phyloP scores from a whole-genome alignment of 1,284 basidiomycete species.

The Cryptococcus hybrid region DNA sequence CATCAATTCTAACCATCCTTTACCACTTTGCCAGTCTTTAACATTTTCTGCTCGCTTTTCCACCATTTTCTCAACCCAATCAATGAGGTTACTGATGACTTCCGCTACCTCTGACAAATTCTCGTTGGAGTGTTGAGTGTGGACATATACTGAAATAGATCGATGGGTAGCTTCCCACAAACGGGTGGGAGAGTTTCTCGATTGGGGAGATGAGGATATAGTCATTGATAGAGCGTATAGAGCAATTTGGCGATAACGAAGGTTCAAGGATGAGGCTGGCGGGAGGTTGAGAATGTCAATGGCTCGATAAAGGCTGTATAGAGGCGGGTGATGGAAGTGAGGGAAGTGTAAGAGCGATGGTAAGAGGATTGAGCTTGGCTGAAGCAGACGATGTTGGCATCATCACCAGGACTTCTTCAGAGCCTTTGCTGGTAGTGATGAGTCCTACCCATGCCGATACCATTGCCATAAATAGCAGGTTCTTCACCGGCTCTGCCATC shows the following conservation, averaged over 20 bases:
- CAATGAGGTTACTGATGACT: constrained; percentile 17
- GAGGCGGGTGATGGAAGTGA: neutral
- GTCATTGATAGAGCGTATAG: constrained; percentile 12
- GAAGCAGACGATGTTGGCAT: neutral
- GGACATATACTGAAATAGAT: constrained; percentile 5
- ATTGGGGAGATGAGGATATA: constrained; percentile 6
- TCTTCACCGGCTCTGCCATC: constrained; percentile 9
- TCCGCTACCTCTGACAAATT: constrained; percentile 15
- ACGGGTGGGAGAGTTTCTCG: constrained; percentile 13
- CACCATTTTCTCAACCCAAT: constrained; percentile 23
- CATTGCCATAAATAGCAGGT: constrained; percentile 16
- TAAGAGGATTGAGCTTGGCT: constrained; percentile 13
- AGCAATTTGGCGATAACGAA: constrained; percentile 12
- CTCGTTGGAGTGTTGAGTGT: constrained; percentile 9
- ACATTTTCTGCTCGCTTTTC: constrained; percentile 13
- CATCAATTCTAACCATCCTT: constrained; percentile 29
- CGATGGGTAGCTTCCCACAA: constrained; percentile 23
- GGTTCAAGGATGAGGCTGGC: constrained; percentile 5
- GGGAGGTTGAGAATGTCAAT: constrained; percentile 6
- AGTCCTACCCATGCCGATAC: constrained; percentile 27
- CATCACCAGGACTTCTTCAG: constrained; percentile 6
- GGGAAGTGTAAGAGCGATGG: constrained; percentile 14
- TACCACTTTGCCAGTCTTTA: constrained; percentile 26
- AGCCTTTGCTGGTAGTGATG: constrained; percentile 8
- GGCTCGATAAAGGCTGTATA: constrained; percentile 20